Evolutionary conservation across 1,284 basidiomycete species (phyloP), one percentile per base, ranked within the genome.

Genomic region (Apiotrichum mycotoxinovorans): DNA sequence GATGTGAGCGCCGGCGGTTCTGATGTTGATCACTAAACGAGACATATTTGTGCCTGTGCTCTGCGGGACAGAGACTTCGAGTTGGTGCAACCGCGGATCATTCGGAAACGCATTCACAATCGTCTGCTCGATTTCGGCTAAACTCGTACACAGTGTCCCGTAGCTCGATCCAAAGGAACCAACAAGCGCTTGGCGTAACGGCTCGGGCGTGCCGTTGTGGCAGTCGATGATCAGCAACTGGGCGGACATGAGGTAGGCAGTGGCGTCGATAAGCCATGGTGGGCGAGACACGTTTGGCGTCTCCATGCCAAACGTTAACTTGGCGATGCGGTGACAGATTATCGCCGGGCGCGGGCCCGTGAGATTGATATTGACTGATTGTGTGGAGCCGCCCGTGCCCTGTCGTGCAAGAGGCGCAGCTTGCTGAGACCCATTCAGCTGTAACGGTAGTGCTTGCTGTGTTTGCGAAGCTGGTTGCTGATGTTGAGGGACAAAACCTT

Each of bases 1-100:
- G 33, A 48, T 30, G 4, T 8, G 9, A 4, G 22, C 34, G 34
- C 23, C 34, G 12, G 8, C 34, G 11, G 33, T 48, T 33, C 23
- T 46, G 30, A 46, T 46, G 45, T 46, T 46, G 30, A 46, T 46
- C 18, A 46, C 30, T 10, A 46, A n/a, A 7, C 45, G 45, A 11
- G 45, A n/a, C 3, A 48, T 5, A 5, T 48, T 23, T 10, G 46
- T 20, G 5, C 30, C 20, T 15, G 34, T 48, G 5, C 12, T 12
- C 5, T 7, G 14, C 3, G 46, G 46, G 1, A 30, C 33, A 12
- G 33, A 23, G 33, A 48, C 22, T 9, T 48, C 20, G 4, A 48
- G 33, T 5, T n/a, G 9, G 33, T n/a, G 46, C 4, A 27, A 5
- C 10, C 46, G 46, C 3, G 22, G 30, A 20, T 48, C 46, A 20